Percentiles rank a stretch among this genome's conserved stretches.
These are phyloP conservation scores for Aspergillus vadensis DNA, from an alignment of 2,329 filamentous ascomycete genomes.

Conservation along the genomic window DNA sequence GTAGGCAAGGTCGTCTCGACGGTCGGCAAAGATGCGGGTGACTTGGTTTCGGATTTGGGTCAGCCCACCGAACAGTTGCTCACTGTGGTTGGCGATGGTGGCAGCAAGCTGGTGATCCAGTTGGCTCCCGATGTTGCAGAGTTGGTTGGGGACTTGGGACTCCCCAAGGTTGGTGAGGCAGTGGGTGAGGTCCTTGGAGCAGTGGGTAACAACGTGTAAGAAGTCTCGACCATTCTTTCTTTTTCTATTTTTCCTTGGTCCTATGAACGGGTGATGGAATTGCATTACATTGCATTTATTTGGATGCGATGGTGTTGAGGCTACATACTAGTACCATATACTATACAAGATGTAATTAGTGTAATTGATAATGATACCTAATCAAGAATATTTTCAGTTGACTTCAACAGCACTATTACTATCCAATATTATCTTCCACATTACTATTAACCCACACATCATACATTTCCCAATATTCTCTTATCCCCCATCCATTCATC, in stretches of 20 bases:
- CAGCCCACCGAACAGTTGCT: constrained; percentile 25
- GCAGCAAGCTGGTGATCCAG: constrained; percentile 24
- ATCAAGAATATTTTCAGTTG: not conserved
- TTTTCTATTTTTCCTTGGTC: not conserved
- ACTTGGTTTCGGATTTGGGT: constrained; percentile 24
- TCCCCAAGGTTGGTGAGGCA: not conserved
- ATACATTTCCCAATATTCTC: too few species aligned
- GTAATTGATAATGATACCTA: not conserved
- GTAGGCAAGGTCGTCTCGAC: constrained; percentile 23
- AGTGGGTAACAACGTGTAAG: constrained; percentile 9
- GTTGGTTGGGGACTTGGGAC: constrained; percentile 10
- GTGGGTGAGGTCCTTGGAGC: constrained; percentile 6
- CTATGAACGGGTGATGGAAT: not conserved
- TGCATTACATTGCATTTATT: too few species aligned
- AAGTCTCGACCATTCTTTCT: not conserved
- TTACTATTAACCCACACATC: not conserved
- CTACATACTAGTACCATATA: not conserved
- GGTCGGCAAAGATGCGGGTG: constrained; percentile 17
- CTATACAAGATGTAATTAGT: not conserved
- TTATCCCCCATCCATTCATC: not conserved
- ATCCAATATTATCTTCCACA: not conserved
- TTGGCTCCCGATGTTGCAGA: constrained; percentile 26
- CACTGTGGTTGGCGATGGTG: constrained; percentile 28
- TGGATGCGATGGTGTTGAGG: too few species aligned
- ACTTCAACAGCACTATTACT: too few species aligned